phyloP scores from a whole-genome alignment of 345 rosid species.

The Dimocarpus longan region DNA sequence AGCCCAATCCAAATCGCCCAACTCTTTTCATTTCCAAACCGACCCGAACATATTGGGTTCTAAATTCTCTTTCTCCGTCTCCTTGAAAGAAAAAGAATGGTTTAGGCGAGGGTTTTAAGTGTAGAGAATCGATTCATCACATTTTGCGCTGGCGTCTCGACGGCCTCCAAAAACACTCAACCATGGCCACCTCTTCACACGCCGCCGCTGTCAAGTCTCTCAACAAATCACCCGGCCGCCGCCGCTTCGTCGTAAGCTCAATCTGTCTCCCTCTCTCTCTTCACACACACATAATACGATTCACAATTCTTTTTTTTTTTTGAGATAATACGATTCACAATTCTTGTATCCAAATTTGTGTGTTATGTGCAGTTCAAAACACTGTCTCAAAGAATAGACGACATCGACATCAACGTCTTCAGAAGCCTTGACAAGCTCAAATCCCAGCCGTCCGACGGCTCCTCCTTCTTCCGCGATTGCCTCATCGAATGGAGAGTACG shows the following conservation, averaged over 20 bases:
- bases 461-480: slow-evolving; percentile 75
- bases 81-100: not conserved
- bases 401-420: slow-evolving; percentile 72
- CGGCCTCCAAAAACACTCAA: not conserved
- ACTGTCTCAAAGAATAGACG: slow-evolving; percentile 65
- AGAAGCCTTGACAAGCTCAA: slow-evolving; percentile 67
- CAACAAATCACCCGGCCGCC: slow-evolving; percentile 67
- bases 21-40: too few relatives aligned
- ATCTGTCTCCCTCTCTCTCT: not conserved
- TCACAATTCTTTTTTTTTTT: not conserved
- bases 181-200: slow-evolving; percentile 56
- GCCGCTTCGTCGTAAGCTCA: slow-evolving; percentile 66
- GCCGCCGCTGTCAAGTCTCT: slow-evolving; percentile 87
- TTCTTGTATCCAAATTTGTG: not conserved
- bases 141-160: not conserved
- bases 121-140: not conserved
- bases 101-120: not conserved
- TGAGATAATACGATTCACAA: not conserved
- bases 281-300: not conserved
- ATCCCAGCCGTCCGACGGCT: slow-evolving; percentile 76
- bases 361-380: slow-evolving; percentile 63
- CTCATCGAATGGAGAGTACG: slow-evolving; percentile 93
- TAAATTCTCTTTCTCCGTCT: too few relatives aligned
- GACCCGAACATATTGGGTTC: too few relatives aligned
- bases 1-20: too few relatives aligned